Evolutionary conservation across 768 basidiomycete species (phyloP), one percentile per base, ranked within the genome.

Genomic region (Suillus variegatus): DNA sequence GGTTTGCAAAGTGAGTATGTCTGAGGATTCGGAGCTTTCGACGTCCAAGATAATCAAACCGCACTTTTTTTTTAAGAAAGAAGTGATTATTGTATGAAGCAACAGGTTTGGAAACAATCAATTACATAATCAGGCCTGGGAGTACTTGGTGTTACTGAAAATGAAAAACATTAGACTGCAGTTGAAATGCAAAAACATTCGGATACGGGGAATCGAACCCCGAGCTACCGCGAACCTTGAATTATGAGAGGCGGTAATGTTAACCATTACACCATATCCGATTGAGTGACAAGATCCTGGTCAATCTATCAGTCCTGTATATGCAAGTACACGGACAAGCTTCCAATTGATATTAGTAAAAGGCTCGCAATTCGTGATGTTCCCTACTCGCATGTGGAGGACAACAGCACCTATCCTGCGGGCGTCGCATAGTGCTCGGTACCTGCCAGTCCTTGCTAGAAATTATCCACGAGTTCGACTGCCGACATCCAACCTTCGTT

Each of bases 151-250:
- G 32, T 10, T 36, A 10, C 9, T 36, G 36, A 36, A 10, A 36
- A 36, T 36, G 36, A 10, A 36, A 36, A 10, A 10, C 4, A 32
- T 5, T 5, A 4, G 4, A 32, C 32, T 0, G 4, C 4, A 32
- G 32, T 32, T 32, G 32, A 41, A 41, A 41, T 41, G 6, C 0
- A 14, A 12, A 43, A 43, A 43, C 3, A 43, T 81, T 83, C 81
- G 79, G 81, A 77, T 82, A 84, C 82, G 81, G 82, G 82, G 82
- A 83, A 80, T 83, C 82, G 82, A 84, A 82, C 82, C 82, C 82
- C 82, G 82, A 83, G 82, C 82, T 82, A 79, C 81, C 82, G 83
- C 82, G 76, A 68, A 36, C 12, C 20, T 1, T 10, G 10, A 7
- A 7, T 0, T 6, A 18, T 60, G 58, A 60, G 58, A 60, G 58